Conservation (phyloP, 495 filamentous ascomycete genomes). For the Echria macrotheca region DNA sequence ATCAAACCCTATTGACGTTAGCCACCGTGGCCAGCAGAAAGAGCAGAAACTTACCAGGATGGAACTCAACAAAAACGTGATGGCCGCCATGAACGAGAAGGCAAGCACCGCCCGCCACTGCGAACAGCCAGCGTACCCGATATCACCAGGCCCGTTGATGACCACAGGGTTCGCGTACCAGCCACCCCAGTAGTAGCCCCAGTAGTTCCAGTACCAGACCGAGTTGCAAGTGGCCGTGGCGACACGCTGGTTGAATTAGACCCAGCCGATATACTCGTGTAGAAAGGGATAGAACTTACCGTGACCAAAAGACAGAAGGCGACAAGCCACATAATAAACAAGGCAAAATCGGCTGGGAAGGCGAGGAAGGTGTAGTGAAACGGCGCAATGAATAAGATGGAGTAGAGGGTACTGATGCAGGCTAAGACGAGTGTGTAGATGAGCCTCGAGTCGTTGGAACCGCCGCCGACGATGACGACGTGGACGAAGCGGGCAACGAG, state of each 20-base stretch:
- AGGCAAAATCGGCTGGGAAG: slow-evolving; percentile 18
- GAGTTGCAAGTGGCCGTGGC: slow-evolving; percentile 14
- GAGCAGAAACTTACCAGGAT: slow-evolving; percentile 20
- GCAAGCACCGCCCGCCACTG: slow-evolving; percentile 17
- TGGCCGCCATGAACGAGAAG: slow-evolving; percentile 21
- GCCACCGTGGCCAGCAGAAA: neutral
- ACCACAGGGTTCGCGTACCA: slow-evolving; percentile 11
- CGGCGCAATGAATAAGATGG: slow-evolving; percentile 20
- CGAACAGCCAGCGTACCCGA: slow-evolving; percentile 10
- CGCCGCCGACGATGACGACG: slow-evolving; percentile 6
- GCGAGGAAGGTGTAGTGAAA: slow-evolving; percentile 20
- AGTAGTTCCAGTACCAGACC: slow-evolving; percentile 21
- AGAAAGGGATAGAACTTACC: slow-evolving; percentile 7
- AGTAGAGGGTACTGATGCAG: slow-evolving; percentile 17
- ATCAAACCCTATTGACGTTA: slow-evolving; percentile 1
- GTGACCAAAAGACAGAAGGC: slow-evolving; percentile 18
- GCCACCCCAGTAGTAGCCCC: slow-evolving; percentile 24
- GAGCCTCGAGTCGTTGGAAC: slow-evolving; percentile 10
- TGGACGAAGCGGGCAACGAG: slow-evolving; percentile 17
- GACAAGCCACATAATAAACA: slow-evolving; percentile 25
- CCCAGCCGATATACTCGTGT: neutral
- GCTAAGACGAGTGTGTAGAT: slow-evolving; percentile 18
- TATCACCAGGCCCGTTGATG: neutral
- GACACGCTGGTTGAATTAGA: slow-evolving; percentile 12
- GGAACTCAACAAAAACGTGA: slow-evolving; percentile 16